A percentile compares a stretch with the other conserved stretches of the same genome.
These are phyloP conservation scores for Helotiales sp. DNA, from an alignment of 2,329 filamentous ascomycete genomes.

Conservation along the genomic window DNA sequence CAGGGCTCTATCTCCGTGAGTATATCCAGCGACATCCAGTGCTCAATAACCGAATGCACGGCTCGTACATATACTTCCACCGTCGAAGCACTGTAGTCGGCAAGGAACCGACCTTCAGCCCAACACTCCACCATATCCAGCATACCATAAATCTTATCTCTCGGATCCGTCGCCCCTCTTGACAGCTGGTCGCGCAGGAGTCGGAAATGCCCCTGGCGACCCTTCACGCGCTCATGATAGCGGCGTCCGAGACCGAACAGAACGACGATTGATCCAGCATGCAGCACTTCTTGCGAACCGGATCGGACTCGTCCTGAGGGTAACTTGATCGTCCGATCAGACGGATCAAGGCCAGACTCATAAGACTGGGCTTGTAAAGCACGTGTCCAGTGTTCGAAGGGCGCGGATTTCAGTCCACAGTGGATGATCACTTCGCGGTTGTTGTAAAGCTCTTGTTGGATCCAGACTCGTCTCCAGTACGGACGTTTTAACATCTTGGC, in stretches of 20 bases:
- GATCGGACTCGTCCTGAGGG: neutral
- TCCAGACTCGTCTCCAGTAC: constrained; percentile 3
- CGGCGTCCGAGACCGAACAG: neutral
- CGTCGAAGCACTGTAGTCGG: neutral
- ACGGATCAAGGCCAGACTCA: neutral
- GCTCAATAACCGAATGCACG: neutral
- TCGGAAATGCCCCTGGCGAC: neutral
- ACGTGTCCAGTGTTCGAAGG: neutral
- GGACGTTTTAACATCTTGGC: neutral
- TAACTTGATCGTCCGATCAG: neutral
- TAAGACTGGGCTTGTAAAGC: neutral
- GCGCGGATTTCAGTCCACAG: neutral
- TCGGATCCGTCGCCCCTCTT: neutral
- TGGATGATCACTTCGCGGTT: neutral
- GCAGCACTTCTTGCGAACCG: neutral
- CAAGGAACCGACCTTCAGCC: neutral
- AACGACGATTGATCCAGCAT: neutral
- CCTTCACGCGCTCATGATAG: neutral
- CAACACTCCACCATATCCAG: neutral
- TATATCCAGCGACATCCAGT: neutral
- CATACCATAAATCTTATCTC: neutral
- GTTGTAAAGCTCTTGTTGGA: neutral
- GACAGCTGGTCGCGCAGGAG: neutral
- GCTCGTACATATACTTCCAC: neutral
- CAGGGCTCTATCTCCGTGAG: neutral